Evolutionary conservation across 495 filamentous ascomycete genomes (phyloP), one percentile per base, ranked within the genome.

Genomic region (Neurospora africana): DNA sequence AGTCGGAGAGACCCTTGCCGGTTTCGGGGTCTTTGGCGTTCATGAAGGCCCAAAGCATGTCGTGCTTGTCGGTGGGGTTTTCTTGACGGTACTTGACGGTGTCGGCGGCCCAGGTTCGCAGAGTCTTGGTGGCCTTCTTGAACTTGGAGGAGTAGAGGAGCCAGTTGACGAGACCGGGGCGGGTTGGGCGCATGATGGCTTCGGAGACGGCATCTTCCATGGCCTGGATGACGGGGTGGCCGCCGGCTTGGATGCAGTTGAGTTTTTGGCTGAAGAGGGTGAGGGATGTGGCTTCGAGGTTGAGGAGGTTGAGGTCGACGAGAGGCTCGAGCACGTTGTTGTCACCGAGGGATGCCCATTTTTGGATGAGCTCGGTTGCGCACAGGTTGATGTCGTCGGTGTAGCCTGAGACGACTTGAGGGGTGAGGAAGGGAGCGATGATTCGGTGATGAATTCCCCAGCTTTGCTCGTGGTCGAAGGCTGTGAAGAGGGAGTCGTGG

Each of bases 391-490:
- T 89, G 69, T 90, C 89, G 76, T 83, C 82, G 75, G 91, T 92
- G 83, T 89, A 89, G 13, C 73, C 78, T 65, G 83, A 82, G 72
- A 93, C 85, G n/a, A 84, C 77, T 11, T 89, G 72, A 0, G 91
- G 87, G 0, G 88, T 86, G 72, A 95, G 91, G 5, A 85, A 88
- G 11, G 91, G 91, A 47, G 86, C 84, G n/a, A 87, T 75, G 76
- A 92, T 85, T n/a, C 92, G 87, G 75, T 95, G 92, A 7, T 89
- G 89, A 58, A 92, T 80, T 3, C 81, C 87, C 91, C 91, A 94
- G 72, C 87, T 89, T 70, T 84, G 80, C 74, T 92, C 91, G 23
- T 86, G 81, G 36, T 87, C 77, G 73, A 85, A 85, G 8, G 91
- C 91, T 0, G 89, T 91, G 79, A 94, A 93, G 17, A 94, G 83